Conservation (phyloP, 768 basidiomycete genomes). For the Calocybe gangraenosa region DNA sequence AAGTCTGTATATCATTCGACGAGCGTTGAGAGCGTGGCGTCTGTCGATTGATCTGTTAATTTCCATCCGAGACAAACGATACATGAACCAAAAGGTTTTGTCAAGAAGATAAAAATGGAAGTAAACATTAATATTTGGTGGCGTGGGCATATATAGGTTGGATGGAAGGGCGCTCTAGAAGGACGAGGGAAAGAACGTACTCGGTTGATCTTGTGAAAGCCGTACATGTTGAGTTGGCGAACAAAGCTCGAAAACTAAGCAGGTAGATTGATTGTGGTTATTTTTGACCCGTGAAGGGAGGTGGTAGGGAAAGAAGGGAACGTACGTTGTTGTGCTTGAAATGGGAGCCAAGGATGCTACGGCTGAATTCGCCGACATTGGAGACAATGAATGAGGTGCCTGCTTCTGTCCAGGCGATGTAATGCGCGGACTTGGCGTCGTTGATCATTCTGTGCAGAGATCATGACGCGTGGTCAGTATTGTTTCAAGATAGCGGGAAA, state of each 20-base stretch:
- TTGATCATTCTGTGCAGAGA: conserved; percentile 70
- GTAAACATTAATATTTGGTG: too few species aligned
- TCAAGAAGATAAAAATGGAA: too few species aligned
- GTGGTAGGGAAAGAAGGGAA: conserved; percentile 2
- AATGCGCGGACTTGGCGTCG: conserved; percentile 73
- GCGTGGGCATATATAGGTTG: too few species aligned
- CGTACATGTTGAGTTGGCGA: conserved; percentile 95
- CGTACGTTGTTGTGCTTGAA: conserved; percentile 89
- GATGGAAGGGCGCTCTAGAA: too few species aligned
- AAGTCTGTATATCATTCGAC: conserved; percentile 75
- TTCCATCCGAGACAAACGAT: not conserved
- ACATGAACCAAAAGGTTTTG: too few species aligned
- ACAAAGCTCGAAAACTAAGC: conserved; percentile 88
- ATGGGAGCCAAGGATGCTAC: conserved; percentile 79
- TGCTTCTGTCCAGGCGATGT: conserved; percentile 79
- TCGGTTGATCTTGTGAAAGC: conserved; percentile 92
- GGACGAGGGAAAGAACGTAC: conserved; percentile 36
- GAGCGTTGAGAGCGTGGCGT: conserved; percentile 83
- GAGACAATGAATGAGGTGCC: conserved; percentile 85
- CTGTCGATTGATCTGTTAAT: conserved; percentile 26
- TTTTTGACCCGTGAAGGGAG: not conserved
- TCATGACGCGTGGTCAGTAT: too few species aligned
- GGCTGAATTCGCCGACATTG: conserved; percentile 82
- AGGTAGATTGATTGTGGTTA: too few species aligned
- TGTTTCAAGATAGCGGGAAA: not conserved